A percentile compares a stretch with the other conserved stretches of the same genome.
Evolutionary conservation across 208 protist species (phyloP).

Genomic region (Acanthamoeba sp.): DNA sequence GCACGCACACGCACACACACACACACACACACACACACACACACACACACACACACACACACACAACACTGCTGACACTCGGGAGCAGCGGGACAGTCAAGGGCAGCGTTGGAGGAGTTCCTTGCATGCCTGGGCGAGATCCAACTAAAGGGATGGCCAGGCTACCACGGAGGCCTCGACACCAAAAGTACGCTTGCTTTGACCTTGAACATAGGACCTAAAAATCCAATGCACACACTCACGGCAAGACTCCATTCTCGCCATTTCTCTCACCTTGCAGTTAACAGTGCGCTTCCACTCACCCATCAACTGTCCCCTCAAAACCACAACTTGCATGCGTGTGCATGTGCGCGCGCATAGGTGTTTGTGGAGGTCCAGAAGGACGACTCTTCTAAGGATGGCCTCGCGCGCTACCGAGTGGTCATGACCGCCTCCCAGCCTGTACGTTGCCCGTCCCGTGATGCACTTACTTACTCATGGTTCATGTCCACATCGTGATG

Average conservation of each 20-base stretch:
- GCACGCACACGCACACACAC: too few relatives aligned
- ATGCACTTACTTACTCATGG: too few relatives aligned
- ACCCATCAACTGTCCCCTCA: background rate
- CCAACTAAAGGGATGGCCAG: constrained; percentile 50
- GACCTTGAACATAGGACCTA: background rate
- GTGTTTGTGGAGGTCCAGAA: constrained; percentile 61
- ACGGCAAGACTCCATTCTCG: constrained; percentile 60
- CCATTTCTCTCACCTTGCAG: constrained; percentile 70
- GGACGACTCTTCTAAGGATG: constrained; percentile 7
- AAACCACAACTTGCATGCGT: background rate
- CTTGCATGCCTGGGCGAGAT: constrained; percentile 54
- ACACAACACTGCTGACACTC: too few relatives aligned
- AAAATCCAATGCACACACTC: background rate
- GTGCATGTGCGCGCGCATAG: constrained; percentile 15
- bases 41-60: background rate
- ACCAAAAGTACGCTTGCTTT: background rate
- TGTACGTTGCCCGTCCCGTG: too few relatives aligned
- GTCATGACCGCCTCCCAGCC: constrained; percentile 29
- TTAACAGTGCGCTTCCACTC: constrained; percentile 18
- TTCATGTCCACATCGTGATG: too few relatives aligned
- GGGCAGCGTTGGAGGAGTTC: constrained; percentile 59
- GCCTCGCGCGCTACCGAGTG: background rate
- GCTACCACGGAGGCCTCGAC: constrained; percentile 60
- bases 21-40: too few relatives aligned
- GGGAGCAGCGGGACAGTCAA: constrained; percentile 63